These are phyloP conservation scores for Fusarium graminum DNA, from an alignment of 2,329 filamentous ascomycete species.

Conservation along the genomic window DNA sequence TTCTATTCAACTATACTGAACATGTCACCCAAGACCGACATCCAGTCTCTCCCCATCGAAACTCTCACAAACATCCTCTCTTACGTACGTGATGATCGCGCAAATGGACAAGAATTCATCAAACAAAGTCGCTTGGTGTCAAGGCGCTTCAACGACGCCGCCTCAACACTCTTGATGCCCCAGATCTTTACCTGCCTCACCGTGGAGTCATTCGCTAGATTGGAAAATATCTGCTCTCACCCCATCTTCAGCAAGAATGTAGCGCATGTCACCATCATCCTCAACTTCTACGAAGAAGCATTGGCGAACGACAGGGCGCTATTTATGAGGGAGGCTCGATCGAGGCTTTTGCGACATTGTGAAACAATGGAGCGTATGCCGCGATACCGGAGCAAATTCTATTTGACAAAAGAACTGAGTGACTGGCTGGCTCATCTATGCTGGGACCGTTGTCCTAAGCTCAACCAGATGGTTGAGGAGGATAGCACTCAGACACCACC, in stretches of 20 bases:
- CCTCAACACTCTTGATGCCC: neutral
- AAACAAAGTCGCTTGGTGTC: neutral
- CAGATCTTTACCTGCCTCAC: neutral
- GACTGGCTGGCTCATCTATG: neutral
- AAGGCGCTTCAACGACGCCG: neutral
- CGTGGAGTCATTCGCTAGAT: neutral
- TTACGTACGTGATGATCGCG: neutral
- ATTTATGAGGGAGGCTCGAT: conserved; percentile 4
- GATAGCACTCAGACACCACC: neutral
- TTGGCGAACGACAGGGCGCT: neutral
- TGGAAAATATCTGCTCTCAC: neutral
- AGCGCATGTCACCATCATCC: neutral
- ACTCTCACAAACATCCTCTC: neutral
- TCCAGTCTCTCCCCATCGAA: conserved; percentile 5
- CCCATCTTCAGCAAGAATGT: neutral
- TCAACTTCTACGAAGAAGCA: neutral
- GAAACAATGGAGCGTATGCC: neutral
- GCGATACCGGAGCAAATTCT: neutral
- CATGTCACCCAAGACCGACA: neutral
- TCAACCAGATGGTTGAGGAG: neutral
- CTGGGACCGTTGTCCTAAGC: neutral
- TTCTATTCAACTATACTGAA: too few species aligned
- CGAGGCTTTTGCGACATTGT: conserved; percentile 4
- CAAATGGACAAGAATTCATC: neutral
- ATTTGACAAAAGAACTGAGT: neutral